Base-by-base conservation (phyloP, 2,329 filamentous ascomycete genomes). In the Penicillium polonicum region DNA sequence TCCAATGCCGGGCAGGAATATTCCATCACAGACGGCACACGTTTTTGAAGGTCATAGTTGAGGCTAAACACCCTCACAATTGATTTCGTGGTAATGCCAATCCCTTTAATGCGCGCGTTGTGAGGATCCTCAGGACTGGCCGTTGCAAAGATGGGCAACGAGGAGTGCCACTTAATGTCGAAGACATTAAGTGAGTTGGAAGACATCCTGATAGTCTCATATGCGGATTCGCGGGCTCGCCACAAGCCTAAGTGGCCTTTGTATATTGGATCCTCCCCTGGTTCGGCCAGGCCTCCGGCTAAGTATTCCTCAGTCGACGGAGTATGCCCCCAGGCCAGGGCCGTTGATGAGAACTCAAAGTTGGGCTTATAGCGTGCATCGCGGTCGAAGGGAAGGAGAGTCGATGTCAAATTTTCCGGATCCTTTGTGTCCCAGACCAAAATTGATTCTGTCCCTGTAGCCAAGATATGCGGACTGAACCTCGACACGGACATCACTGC, bases 1-100 rank as follows among this genome's bases (percentile, higher is more conserved):
- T 88, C 85, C 8, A 79, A 65, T 0, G 85, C 84, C 25, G 79
- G 79, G 62, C 84, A 87, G 48, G 85, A 80, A 38, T 83, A 77
- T 56, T 82, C 79, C 25, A 81, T 65, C 7, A 48, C 13, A 5
- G 49, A 46, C n/a, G 49, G n/a, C 13, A 48, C 35, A 23, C 55
- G 55, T 36, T 41, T 57, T 15, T 39, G 35, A 13, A 56, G 41
- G 39, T 57, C 42, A 19, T 23, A 23, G 10, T 55, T 29, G 13
- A 77, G 70, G 12, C 82, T 78, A 61, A 83, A 86, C 3, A 85
- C 70, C 4, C 83, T 79, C 3, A 87, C 75, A 1, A 82, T 71
- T 1, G 82, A 84, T 9, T 78, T 77, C 4, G 75, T 71, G 13
- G 67, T 60, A 21, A 76, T 49, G 66, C 76, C 68, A 67, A 62